Percentiles rank a stretch among this genome's conserved stretches.
Conservation (phyloP, 441 rosid species). For the Pelargonium fulgidum region DNA sequence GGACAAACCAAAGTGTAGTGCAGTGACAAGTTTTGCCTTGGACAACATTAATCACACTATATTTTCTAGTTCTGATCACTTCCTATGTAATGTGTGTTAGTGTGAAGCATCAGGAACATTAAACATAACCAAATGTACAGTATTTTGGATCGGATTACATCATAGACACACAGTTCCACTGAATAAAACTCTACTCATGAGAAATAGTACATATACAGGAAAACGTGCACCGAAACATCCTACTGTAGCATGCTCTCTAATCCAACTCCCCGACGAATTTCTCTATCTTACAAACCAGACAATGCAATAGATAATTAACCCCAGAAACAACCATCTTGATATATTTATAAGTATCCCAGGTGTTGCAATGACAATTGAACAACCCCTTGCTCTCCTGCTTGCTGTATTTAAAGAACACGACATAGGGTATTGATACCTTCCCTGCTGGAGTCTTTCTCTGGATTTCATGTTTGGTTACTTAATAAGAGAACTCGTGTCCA, state of each 20-base stretch:
- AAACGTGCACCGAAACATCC: constrained; percentile 23
- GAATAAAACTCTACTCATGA: constrained; percentile 17
- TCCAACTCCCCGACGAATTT: constrained; percentile 23
- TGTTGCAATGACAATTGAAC: not conserved
- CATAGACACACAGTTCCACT: constrained; percentile 5
- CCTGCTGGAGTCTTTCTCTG: too few relatives aligned
- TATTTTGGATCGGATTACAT: too few relatives aligned
- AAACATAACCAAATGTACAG: too few relatives aligned
- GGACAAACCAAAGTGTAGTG: too few relatives aligned
- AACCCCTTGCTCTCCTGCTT: not conserved
- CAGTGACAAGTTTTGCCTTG: too few relatives aligned
- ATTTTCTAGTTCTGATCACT: too few relatives aligned
- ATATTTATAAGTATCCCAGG: not conserved
- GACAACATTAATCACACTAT: too few relatives aligned
- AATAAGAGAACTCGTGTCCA: constrained; percentile 88
- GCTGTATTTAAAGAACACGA: constrained; percentile 8
- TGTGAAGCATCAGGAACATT: too few relatives aligned
- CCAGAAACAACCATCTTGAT: too few relatives aligned
- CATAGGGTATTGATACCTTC: not conserved
- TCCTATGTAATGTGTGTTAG: too few relatives aligned
- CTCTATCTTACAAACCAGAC: constrained; percentile 37
- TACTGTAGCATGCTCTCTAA: constrained; percentile 30
- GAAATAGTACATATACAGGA: constrained; percentile 32
- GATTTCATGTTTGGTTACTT: constrained; percentile 15
- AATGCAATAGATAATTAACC: constrained; percentile 4